phyloP scores from a whole-genome alignment of 1,284 basidiomycete genomes.

The Ganoderma multipileum region DNA sequence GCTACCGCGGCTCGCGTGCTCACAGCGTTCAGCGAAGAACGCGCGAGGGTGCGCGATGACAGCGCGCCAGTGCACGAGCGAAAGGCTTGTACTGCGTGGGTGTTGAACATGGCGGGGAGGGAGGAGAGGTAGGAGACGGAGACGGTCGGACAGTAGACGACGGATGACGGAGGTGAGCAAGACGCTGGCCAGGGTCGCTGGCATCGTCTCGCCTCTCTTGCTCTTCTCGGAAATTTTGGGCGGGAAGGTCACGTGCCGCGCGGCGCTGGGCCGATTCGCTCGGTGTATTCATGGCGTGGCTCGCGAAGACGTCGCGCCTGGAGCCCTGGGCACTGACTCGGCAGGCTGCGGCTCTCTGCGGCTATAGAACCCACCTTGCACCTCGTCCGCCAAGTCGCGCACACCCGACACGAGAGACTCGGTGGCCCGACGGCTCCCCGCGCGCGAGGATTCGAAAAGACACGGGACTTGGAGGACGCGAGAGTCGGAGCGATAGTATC shows the following conservation, averaged over 20 bases:
- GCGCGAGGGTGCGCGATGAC: slow-evolving; percentile 51
- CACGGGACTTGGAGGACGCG: slow-evolving; percentile 19
- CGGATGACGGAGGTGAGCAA: slow-evolving; percentile 35
- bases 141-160: slow-evolving; percentile 22
- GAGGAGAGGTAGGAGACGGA: slow-evolving; percentile 15
- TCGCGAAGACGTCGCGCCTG: background rate
- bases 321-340: slow-evolving; percentile 19
- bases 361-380: background rate
- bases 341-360: slow-evolving; percentile 5
- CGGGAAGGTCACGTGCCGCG: slow-evolving; percentile 28
- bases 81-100: slow-evolving; percentile 57
- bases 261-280: slow-evolving; percentile 6
- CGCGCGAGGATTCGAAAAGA: slow-evolving; percentile 8
- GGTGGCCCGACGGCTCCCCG: slow-evolving; percentile 3
- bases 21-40: slow-evolving; percentile 42
- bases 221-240: slow-evolving; percentile 32
- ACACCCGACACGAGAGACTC: slow-evolving; percentile 15
- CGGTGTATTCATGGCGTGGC: slow-evolving; percentile 14
- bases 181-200: slow-evolving; percentile 20
- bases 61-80: slow-evolving; percentile 62
- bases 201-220: background rate
- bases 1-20: slow-evolving; percentile 37
- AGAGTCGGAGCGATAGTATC: slow-evolving; percentile 21
- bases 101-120: slow-evolving; percentile 52
- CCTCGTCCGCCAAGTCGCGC: slow-evolving; percentile 14